Conservation (phyloP, 192 early-diverging fungal species). For the Diversispora eburnea region DNA sequence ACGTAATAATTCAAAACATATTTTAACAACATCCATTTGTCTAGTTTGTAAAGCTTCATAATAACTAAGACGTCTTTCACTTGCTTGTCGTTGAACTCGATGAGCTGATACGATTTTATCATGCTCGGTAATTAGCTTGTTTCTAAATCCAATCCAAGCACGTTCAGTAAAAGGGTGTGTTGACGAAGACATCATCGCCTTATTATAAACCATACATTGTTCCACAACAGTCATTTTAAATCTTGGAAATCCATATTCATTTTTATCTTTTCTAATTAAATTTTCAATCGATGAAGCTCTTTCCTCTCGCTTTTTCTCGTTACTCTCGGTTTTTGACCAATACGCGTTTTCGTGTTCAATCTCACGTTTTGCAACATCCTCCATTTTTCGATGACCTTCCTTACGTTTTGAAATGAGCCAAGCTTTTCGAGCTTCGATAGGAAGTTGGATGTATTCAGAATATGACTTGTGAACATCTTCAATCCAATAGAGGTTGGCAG, state of each 20-base stretch:
- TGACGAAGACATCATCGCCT: conserved; percentile 10
- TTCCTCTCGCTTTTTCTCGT: conserved; percentile 2
- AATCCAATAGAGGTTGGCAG: conserved; percentile 9
- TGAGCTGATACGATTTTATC: not conserved
- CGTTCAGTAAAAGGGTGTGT: conserved; percentile 9
- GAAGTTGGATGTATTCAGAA: not conserved
- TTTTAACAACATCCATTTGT: conserved; percentile 17
- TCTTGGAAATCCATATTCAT: conserved; percentile 10
- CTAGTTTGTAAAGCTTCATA: conserved; percentile 9
- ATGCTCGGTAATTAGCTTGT: conserved; percentile 23
- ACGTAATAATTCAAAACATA: not conserved
- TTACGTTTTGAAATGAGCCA: not conserved
- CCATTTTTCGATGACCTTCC: conserved; percentile 8
- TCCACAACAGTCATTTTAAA: conserved; percentile 20
- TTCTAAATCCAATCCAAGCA: conserved; percentile 16
- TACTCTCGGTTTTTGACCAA: conserved; percentile 3
- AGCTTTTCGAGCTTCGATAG: not conserved
- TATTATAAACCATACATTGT: conserved; percentile 14
- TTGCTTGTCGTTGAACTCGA: not conserved
- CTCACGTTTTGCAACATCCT: conserved; percentile 5
- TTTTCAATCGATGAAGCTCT: not conserved
- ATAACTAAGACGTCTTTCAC: not conserved
- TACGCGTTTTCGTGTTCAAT: conserved; percentile 10
- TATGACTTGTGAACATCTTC: not conserved
- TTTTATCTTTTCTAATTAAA: conserved; percentile 10